Evolutionary conservation across 495 filamentous ascomycete species (phyloP).

Genomic region (Corynascus novoguineensis): DNA sequence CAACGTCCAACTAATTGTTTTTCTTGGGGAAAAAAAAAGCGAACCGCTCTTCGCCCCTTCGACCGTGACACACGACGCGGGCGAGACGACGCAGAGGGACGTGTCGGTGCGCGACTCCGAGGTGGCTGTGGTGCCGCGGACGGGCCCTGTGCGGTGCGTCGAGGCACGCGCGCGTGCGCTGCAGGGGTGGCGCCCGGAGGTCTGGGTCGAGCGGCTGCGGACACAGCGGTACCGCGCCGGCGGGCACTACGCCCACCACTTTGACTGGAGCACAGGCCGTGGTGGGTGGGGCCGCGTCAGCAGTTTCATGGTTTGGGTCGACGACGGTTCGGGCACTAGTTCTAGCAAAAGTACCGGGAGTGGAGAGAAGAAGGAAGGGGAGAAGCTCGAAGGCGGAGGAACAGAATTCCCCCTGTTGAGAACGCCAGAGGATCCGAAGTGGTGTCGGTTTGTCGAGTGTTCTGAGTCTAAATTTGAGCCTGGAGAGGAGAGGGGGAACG

Average conservation of each 20-base stretch:
- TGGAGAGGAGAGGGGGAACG: conserved; percentile 16
- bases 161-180: conserved; percentile 37
- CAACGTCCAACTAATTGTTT: neutral
- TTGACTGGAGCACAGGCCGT: conserved; percentile 38
- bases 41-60: conserved; percentile 40
- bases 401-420: conserved; percentile 41
- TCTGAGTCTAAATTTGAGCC: neutral
- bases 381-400: conserved; percentile 35
- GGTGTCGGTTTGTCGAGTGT: conserved; percentile 45
- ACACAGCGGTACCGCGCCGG: conserved; percentile 38
- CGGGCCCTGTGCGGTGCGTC: conserved; percentile 38
- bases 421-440: conserved; percentile 25
- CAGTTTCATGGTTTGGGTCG: conserved; percentile 45
- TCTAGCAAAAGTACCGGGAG: neutral
- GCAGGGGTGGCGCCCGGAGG: conserved; percentile 43
- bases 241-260: conserved; percentile 43
- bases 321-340: neutral
- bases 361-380: conserved; percentile 16
- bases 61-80: conserved; percentile 40
- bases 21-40: conserved; percentile 18
- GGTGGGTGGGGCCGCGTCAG: conserved; percentile 45
- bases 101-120: conserved; percentile 43
- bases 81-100: conserved; percentile 28
- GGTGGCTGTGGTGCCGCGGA: conserved; percentile 43
- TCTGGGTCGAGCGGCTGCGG: conserved; percentile 43